Evolutionary conservation across 371 early-diverging fungal species (phyloP).

Genomic region (Actinomucor elegans): DNA sequence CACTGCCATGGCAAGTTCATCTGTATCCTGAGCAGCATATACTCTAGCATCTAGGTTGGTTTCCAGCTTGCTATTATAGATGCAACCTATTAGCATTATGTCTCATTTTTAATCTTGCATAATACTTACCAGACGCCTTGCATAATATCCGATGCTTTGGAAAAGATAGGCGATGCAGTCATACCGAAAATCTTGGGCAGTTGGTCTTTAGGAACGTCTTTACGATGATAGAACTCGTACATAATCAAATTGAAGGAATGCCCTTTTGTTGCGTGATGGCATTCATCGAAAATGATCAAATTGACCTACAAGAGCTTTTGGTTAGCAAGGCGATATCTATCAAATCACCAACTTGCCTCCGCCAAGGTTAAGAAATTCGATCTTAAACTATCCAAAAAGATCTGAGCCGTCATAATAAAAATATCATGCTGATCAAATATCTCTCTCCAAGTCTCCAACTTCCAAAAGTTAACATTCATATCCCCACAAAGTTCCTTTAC

Average conservation of each 20-base stretch:
- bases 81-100: not conserved
- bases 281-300: conserved; percentile 89
- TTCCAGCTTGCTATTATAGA: conserved; percentile 62
- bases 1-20: conserved; percentile 30
- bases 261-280: conserved; percentile 82
- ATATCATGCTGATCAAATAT: conserved; percentile 59
- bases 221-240: conserved; percentile 69
- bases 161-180: conserved; percentile 84
- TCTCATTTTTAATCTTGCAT: not conserved
- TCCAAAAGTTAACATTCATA: conserved; percentile 62
- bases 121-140: conserved; percentile 37
- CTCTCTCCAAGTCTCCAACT: conserved; percentile 52
- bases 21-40: conserved; percentile 49
- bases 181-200: conserved; percentile 86
- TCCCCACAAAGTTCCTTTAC: conserved; percentile 64
- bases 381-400: conserved; percentile 70
- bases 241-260: conserved; percentile 84
- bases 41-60: conserved; percentile 59
- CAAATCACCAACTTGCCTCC: no score
- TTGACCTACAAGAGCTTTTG: conserved; percentile 46
- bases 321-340: no score
- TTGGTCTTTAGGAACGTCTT: conserved; percentile 20
- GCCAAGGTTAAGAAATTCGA: conserved; percentile 64
- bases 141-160: conserved; percentile 25
- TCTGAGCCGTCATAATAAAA: conserved; percentile 83